Conservation (phyloP, 129 eudicot species). For the Heracleum sosnowskyi region DNA sequence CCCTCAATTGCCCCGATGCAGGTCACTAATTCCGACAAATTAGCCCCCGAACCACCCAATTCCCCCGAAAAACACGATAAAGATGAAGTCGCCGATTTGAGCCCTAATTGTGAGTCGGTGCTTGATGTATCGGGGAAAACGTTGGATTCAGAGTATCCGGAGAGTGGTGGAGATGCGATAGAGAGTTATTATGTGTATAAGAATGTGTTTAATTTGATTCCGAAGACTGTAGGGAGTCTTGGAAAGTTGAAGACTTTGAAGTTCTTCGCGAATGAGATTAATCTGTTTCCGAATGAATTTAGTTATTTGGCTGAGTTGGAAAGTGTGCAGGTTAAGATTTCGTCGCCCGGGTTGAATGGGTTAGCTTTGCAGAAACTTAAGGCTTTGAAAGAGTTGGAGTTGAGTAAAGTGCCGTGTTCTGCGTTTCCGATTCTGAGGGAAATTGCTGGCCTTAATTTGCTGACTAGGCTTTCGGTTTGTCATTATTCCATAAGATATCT, state of each 20-base stretch:
- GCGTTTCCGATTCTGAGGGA: conserved; percentile 64
- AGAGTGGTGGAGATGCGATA: conserved; percentile 15
- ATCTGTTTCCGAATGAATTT: conserved; percentile 66
- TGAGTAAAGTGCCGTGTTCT: conserved; percentile 66
- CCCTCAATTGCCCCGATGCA: conserved; percentile 14
- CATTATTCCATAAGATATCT: conserved; percentile 81
- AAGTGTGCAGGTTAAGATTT: conserved; percentile 59
- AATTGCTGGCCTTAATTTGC: conserved; percentile 52
- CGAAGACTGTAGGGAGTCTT: conserved; percentile 47
- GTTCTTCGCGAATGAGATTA: conserved; percentile 68
- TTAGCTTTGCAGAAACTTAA: conserved; percentile 52
- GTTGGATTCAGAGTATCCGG: conserved; percentile 40
- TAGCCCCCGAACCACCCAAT: background rate
- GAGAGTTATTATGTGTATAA: conserved; percentile 59
- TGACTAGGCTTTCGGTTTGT: conserved; percentile 81
- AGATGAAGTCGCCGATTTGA: conserved; percentile 7
- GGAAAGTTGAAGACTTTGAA: conserved; percentile 58
- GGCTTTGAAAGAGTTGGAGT: conserved; percentile 79
- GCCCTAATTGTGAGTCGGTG: conserved; percentile 19
- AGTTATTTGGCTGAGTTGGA: conserved; percentile 53
- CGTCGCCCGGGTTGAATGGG: conserved; percentile 49
- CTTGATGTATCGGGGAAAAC: conserved; percentile 55
- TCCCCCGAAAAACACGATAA: background rate
- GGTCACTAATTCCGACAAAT: conserved; percentile 14
- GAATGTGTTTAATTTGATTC: conserved; percentile 74